Percentiles rank a stretch among this genome's conserved stretches.
phyloP scores from a whole-genome alignment of 2,329 filamentous ascomycete species.

The Aspergillus luchuensis region DNA sequence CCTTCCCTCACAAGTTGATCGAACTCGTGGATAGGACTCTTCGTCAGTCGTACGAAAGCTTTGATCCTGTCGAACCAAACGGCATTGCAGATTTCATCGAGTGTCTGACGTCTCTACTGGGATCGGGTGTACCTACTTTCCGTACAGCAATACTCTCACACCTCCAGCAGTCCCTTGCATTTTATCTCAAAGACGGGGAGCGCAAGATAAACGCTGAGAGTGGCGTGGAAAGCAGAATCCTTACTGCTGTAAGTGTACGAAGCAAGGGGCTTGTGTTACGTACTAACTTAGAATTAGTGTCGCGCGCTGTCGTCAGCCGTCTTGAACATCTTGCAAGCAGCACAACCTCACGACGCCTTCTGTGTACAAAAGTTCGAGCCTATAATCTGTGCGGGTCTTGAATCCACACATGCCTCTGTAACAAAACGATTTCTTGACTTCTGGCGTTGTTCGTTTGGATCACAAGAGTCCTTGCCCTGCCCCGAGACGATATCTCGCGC shows the following conservation, averaged over 20 bases:
- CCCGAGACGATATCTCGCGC: conserved; percentile 64
- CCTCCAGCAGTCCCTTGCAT: conserved; percentile 53
- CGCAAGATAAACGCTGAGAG: conserved; percentile 30
- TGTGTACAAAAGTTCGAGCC: conserved; percentile 55
- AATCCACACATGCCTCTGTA: conserved; percentile 54
- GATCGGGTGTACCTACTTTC: conserved; percentile 53
- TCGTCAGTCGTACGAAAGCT: conserved; percentile 55
- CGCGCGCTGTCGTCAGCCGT: conserved; percentile 36
- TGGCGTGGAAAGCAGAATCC: conserved; percentile 33
- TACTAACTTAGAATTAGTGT: conserved; percentile 33
- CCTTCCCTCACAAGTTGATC: conserved; percentile 60
- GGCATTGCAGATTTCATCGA: conserved; percentile 54
- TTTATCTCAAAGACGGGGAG: conserved; percentile 39
- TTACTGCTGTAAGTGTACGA: conserved; percentile 38
- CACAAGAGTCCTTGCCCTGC: conserved; percentile 62
- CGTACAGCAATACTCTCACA: conserved; percentile 59
- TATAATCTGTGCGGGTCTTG: conserved; percentile 56
- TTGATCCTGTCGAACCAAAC: conserved; percentile 44
- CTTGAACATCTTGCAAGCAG: conserved; percentile 34
- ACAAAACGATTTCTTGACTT: conserved; percentile 56
- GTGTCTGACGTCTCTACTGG: conserved; percentile 57
- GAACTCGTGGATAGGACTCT: conserved; percentile 59
- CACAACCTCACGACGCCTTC: conserved; percentile 28
- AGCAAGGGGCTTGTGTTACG: conserved; percentile 3
- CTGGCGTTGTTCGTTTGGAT: conserved; percentile 73